phyloP scores from a whole-genome alignment of 2,329 filamentous ascomycete genomes.

The Ilyonectria mors-panacis region DNA sequence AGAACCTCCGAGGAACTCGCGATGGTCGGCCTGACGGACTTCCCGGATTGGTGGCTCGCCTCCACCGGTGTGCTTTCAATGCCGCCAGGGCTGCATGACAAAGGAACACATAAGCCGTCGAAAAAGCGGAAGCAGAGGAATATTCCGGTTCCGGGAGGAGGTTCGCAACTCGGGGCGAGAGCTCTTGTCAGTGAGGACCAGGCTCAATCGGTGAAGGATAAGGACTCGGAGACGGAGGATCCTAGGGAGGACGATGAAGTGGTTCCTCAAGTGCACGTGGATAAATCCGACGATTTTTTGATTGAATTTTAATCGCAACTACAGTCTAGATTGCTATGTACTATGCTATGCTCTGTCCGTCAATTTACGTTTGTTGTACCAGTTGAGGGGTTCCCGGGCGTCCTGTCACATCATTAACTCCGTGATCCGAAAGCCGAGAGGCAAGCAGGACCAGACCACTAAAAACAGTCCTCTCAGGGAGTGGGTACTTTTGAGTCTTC shows the following conservation, averaged over 20 bases:
- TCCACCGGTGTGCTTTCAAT: slow-evolving; percentile 38
- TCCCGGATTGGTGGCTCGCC: slow-evolving; percentile 61
- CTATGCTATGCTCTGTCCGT: background rate
- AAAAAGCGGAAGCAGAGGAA: slow-evolving; percentile 32
- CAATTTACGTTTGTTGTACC: background rate
- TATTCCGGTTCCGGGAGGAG: background rate
- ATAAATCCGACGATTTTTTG: slow-evolving; percentile 25
- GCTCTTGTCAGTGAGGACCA: background rate
- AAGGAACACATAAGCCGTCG: slow-evolving; percentile 19
- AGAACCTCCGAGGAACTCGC: slow-evolving; percentile 56
- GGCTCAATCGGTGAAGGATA: slow-evolving; percentile 8
- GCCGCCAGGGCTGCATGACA: slow-evolving; percentile 16
- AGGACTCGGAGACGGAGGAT: slow-evolving; percentile 8
- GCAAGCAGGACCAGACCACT: too few species aligned
- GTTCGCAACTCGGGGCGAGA: background rate
- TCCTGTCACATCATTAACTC: background rate
- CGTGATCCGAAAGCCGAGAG: background rate
- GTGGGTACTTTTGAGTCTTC: too few species aligned
- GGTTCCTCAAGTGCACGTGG: background rate
- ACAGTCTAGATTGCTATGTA: background rate
- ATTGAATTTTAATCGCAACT: slow-evolving; percentile 30
- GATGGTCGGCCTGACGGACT: slow-evolving; percentile 58
- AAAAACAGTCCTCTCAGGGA: too few species aligned
- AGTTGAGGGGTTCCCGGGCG: background rate
- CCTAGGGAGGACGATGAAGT: too few species aligned